Evolutionary conservation across 2,329 filamentous ascomycete genomes (phyloP).

Genomic region (Blastomyces percursus): DNA sequence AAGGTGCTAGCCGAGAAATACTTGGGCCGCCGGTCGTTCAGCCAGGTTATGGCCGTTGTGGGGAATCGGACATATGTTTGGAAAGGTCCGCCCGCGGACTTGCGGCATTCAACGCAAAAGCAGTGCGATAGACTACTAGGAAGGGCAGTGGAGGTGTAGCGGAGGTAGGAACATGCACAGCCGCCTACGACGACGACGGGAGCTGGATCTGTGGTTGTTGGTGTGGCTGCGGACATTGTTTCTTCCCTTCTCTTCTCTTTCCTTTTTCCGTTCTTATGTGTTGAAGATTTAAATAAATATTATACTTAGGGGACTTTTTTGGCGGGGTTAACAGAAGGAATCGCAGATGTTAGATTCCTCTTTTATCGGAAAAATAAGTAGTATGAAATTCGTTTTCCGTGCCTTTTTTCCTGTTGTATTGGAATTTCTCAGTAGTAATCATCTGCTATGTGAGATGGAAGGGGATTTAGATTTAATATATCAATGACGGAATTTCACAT

Average conservation of each 20-base stretch:
- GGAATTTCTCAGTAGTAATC: neutral
- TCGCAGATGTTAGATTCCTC: too few species aligned
- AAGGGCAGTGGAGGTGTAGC: conserved; percentile 29
- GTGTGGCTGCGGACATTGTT: neutral
- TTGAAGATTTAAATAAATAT: neutral
- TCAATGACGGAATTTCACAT: neutral
- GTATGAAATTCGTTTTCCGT: neutral
- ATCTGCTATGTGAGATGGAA: neutral
- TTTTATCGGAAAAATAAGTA: neutral
- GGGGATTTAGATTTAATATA: neutral
- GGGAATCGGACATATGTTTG: conserved; percentile 35
- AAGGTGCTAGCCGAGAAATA: conserved; percentile 28
- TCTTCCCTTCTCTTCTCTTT: neutral
- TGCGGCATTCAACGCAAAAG: conserved; percentile 41
- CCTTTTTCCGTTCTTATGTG: neutral
- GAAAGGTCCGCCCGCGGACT: conserved; percentile 38
- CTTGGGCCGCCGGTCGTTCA: conserved; percentile 23
- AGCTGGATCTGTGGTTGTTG: neutral
- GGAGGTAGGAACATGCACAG: conserved; percentile 36
- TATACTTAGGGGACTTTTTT: neutral
- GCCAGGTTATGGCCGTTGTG: conserved; percentile 25
- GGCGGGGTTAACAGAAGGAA: too few species aligned
- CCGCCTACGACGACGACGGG: conserved; percentile 29
- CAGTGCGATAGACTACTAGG: conserved; percentile 33
- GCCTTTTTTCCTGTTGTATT: neutral